Conservation (phyloP, 2,329 filamentous ascomycete species). For the Plectosphaerella plurivora region DNA sequence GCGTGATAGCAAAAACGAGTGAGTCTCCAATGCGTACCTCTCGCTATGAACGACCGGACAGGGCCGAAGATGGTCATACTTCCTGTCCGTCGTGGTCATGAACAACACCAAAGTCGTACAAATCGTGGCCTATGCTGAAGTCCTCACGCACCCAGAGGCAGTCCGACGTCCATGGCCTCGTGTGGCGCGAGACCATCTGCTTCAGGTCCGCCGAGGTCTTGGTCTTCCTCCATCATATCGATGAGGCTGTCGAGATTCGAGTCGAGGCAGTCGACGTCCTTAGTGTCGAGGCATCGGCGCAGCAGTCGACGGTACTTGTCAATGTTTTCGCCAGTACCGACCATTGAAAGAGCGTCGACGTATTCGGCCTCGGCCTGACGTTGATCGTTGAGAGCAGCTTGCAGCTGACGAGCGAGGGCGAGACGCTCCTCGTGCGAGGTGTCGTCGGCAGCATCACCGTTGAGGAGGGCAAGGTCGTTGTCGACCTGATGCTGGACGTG, state of each 20-base stretch:
- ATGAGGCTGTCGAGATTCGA: slow-evolving; percentile 57
- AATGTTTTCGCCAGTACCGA: slow-evolving; percentile 69
- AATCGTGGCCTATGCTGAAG: no score
- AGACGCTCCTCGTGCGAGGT: slow-evolving; percentile 52
- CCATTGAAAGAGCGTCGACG: slow-evolving; percentile 61
- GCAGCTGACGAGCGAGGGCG: slow-evolving; percentile 53
- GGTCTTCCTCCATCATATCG: slow-evolving; percentile 59
- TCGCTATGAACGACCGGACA: no score
- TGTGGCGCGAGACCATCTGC: slow-evolving; percentile 21
- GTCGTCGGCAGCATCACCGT: slow-evolving; percentile 36
- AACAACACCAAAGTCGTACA: no score
- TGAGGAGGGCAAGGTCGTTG: slow-evolving; percentile 42
- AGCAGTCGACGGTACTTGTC: slow-evolving; percentile 69
- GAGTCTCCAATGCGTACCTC: no score
- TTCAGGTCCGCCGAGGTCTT: slow-evolving; percentile 32
- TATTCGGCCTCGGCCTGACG: slow-evolving; percentile 62
- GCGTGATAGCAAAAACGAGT: no score
- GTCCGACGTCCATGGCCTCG: slow-evolving; percentile 19
- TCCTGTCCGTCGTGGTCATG: no score
- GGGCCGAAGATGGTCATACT: no score
- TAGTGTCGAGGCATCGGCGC: slow-evolving; percentile 61
- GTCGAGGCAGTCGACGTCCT: slow-evolving; percentile 65
- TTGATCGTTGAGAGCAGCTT: slow-evolving; percentile 53
- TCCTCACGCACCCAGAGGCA: not conserved
- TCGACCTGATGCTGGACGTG: slow-evolving; percentile 49